Evolutionary conservation across 805 yeast genomes (phyloP).

Genomic region (Wickerhamiella vanderwaltii): DNA sequence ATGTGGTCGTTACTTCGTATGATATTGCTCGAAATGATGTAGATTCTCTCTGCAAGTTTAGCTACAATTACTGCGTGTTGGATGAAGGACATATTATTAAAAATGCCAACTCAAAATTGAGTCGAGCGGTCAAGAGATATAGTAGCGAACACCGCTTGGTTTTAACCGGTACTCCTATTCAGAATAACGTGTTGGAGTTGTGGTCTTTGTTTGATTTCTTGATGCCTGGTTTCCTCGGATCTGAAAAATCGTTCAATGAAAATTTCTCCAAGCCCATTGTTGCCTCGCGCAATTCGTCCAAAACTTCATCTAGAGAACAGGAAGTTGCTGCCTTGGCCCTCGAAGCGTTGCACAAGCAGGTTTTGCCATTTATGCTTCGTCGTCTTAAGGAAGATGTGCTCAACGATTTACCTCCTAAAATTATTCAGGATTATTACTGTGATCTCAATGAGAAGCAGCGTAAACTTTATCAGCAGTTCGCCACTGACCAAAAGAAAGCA

Average conservation of each 20-base stretch:
- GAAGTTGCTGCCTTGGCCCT: constrained; percentile 94
- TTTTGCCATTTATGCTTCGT: constrained; percentile 88
- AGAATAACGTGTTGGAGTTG: constrained; percentile 86
- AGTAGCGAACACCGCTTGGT: constrained; percentile 82
- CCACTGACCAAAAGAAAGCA: constrained; percentile 63
- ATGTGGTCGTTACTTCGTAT: constrained; percentile 85
- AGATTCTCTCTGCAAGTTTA: constrained; percentile 43
- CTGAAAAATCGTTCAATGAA: constrained; percentile 87
- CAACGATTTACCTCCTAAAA: constrained; percentile 93
- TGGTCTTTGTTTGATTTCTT: constrained; percentile 97
- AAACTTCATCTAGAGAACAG: constrained; percentile 75
- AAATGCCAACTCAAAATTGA: constrained; percentile 75
- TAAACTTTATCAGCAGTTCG: constrained; percentile 78
- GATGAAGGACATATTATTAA: constrained; percentile 98
- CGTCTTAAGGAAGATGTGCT: constrained; percentile 92
- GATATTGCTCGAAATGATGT: constrained; percentile 93
- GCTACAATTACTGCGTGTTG: constrained; percentile 85
- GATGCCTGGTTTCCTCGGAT: constrained; percentile 97
- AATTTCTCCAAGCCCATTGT: constrained; percentile 97
- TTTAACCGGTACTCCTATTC: constrained; percentile 95
- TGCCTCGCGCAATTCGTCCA: constrained; percentile 78
- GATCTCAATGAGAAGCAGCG: constrained; percentile 86
- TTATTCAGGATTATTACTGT: constrained; percentile 96
- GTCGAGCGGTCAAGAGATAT: constrained; percentile 74
- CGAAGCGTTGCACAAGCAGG: constrained; percentile 93